A percentile compares a stretch with the other conserved stretches of the same genome.
Conservation (phyloP, 352 stramenopile genomes). For the Globisporangium megalacanthum region DNA sequence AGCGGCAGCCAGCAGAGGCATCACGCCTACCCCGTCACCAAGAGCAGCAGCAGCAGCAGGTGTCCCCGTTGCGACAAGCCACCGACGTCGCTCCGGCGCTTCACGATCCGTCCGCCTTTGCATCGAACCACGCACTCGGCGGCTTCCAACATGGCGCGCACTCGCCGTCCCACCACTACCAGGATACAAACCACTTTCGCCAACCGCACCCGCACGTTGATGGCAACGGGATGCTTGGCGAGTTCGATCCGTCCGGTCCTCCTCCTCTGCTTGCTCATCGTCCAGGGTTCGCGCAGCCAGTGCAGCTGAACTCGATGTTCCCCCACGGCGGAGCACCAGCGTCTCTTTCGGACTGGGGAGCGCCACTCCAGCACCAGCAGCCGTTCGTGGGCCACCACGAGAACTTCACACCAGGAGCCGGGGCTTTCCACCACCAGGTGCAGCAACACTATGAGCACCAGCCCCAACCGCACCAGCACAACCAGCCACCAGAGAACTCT, state of each 20-base stretch:
- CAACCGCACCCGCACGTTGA: neutral
- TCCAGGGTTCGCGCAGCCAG: conserved; percentile 5
- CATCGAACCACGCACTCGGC: neutral
- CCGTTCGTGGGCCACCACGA: conserved; percentile 1
- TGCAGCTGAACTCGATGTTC: neutral
- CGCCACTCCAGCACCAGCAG: conserved; percentile 4
- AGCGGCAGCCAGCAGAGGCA: conserved; percentile 14
- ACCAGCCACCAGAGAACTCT: conserved; percentile 18
- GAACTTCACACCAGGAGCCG: neutral
- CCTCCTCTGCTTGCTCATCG: neutral
- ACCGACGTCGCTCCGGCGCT: neutral
- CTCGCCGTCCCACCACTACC: neutral
- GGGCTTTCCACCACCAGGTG: conserved; percentile 6
- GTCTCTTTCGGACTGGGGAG: conserved; percentile 5
- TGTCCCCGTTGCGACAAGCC: conserved; percentile 1
- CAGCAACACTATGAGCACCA: conserved; percentile 10
- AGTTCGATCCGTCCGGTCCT: neutral
- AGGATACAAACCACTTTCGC: neutral
- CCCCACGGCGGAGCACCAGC: neutral
- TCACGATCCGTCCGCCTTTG: neutral
- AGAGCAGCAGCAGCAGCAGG: conserved; percentile 15
- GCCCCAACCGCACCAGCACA: neutral
- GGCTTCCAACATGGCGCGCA: neutral
- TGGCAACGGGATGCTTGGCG: neutral
- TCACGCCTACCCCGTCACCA: neutral